Evolutionary conservation across 176 grass and related monocot species (phyloP), one percentile per base, ranked within the genome.

Genomic region (Musa troglodytarum): DNA sequence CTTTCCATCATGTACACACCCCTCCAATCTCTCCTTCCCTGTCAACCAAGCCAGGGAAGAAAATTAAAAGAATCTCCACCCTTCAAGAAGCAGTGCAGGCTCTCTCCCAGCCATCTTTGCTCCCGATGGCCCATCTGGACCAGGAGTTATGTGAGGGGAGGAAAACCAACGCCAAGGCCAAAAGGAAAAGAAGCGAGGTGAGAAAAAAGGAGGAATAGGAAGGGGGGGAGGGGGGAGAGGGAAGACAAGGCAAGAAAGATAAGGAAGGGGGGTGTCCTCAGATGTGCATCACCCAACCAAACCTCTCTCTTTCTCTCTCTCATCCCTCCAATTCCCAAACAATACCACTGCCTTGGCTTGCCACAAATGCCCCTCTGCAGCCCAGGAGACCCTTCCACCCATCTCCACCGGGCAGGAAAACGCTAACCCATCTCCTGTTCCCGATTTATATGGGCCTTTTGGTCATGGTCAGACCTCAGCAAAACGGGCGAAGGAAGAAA

Each of bases 401-500:
- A 55, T 21, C 79, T 80, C 53, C 64, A 69, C 85, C 75, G 68
- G 80, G 85, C 76, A 81, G 72, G 73, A 81, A 85, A 77, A 77
- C 78, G 76, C 83, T 54, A 81, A 63, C 82, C 20, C 71, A 58
- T 76, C 71, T 80, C 64, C 85, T 82, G 78, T 77, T 58, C 66
- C 13, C 77, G 51, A 65, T 83, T 87, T 83, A 76, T 83, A 87
- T 87, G 85, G 85, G 81, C 80, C 85, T 87, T 87, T 77, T 87
- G 71, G 77, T 83, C 76, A 72, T 71, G 65, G 71, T 80, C 76
- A 83, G 71, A 83, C 80, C 53, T 53, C 52, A 24, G 4, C 51
- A 69, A 58, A 69, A 50, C 50, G 22, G 77, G 28, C 53, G 53
- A 34, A 58, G 77, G 26, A 79, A 22, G 17, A 49, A 52, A n/a